Conservation (phyloP, 495 filamentous ascomycete genomes). For the Extremus antarcticus region DNA sequence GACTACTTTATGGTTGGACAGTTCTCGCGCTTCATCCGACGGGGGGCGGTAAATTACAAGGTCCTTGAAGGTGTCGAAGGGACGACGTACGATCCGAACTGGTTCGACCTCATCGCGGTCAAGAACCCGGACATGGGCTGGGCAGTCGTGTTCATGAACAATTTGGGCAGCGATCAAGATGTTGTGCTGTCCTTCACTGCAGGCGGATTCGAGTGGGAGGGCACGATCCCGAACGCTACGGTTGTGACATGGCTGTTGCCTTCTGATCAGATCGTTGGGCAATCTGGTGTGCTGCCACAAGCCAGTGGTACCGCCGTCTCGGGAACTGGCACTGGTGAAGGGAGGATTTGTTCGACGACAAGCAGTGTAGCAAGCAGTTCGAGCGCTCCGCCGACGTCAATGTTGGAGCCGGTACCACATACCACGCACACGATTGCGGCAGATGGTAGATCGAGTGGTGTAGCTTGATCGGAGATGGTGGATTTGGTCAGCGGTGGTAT, state of each 20-base stretch:
- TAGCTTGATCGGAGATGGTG: not conserved
- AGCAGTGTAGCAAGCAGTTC: not conserved
- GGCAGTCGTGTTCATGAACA: conserved; percentile 18
- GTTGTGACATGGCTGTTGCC: conserved; percentile 13
- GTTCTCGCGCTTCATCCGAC: conserved; percentile 43
- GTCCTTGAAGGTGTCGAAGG: conserved; percentile 12
- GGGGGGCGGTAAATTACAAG: conserved; percentile 10
- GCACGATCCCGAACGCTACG: conserved; percentile 5
- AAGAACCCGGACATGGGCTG: conserved; percentile 14
- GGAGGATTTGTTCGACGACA: not conserved
- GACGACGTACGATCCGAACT: conserved; percentile 2
- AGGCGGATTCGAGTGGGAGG: conserved; percentile 8
- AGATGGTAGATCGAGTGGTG: not conserved
- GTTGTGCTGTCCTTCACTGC: conserved; percentile 9
- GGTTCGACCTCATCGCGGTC: conserved; percentile 11
- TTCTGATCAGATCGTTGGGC: conserved; percentile 7
- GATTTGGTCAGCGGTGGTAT: no score
- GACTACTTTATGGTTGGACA: conserved; percentile 50
- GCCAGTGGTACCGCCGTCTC: not conserved
- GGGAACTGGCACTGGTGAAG: not conserved
- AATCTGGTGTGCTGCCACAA: conserved; percentile 4
- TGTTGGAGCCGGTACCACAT: conserved; percentile 8
- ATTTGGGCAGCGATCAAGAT: conserved; percentile 7
- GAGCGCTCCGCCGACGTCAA: not conserved
- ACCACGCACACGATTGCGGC: conserved; percentile 11